Evolutionary conservation across 768 basidiomycete species (phyloP).

Genomic region (Lactifluus hygrophoroides): DNA sequence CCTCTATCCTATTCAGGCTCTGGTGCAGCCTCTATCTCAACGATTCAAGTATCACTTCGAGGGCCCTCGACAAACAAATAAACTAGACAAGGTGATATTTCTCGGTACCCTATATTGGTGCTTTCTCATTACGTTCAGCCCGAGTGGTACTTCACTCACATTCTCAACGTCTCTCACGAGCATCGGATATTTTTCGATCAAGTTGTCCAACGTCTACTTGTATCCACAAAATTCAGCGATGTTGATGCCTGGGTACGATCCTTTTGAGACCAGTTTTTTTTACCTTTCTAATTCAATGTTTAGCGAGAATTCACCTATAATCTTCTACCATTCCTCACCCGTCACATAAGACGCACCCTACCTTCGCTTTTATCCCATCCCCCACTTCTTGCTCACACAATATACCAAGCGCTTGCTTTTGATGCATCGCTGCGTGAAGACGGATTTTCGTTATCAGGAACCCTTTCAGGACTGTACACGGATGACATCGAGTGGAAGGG

Average conservation of each 20-base stretch:
- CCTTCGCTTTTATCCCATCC: constrained; percentile 70
- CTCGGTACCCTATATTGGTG: neutral
- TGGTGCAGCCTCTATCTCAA: constrained; percentile 73
- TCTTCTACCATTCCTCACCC: constrained; percentile 66
- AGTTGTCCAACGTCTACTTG: constrained; percentile 62
- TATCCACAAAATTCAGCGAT: constrained; percentile 48
- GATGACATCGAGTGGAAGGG: constrained; percentile 53
- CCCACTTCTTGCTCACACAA: constrained; percentile 86
- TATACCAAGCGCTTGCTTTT: constrained; percentile 86
- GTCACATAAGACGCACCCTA: constrained; percentile 67
- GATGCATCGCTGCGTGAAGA: constrained; percentile 70
- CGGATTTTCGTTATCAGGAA: constrained; percentile 57
- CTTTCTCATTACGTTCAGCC: constrained; percentile 43
- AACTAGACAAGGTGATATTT: constrained; percentile 72
- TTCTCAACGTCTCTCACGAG: constrained; percentile 80
- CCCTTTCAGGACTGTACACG: constrained; percentile 32
- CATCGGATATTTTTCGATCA: constrained; percentile 74
- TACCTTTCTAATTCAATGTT: constrained; percentile 1
- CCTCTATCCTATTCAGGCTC: constrained; percentile 76
- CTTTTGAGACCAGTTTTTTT: neutral
- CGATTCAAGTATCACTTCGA: constrained; percentile 97
- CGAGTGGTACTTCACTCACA: constrained; percentile 94
- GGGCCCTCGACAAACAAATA: constrained; percentile 75
- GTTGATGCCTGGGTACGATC: constrained; percentile 69
- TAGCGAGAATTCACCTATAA: constrained; percentile 79